phyloP scores from a whole-genome alignment of 768 basidiomycete species.

The Aureoboletus auriporus region DNA sequence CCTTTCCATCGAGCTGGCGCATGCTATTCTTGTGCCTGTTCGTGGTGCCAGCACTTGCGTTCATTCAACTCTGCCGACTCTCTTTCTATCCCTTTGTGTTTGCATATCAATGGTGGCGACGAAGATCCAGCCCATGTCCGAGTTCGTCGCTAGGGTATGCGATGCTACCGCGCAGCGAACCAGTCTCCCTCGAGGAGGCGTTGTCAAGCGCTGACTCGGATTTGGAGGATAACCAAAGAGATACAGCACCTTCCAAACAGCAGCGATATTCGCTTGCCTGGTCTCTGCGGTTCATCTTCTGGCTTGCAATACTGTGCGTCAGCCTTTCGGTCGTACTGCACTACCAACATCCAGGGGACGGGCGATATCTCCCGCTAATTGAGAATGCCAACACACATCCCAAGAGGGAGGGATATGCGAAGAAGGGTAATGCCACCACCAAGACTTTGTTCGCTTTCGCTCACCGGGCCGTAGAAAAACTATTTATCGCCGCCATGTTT shows the following conservation, averaged over 20 bases:
- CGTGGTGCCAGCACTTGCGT: neutral
- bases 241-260: no score
- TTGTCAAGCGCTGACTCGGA: no score
- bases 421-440: conserved; percentile 5
- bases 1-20: conserved; percentile 20
- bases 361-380: conserved; percentile 13
- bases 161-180: conserved; percentile 8
- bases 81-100: neutral
- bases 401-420: conserved; percentile 12
- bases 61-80: conserved; percentile 8
- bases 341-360: conserved; percentile 6
- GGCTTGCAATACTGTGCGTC: no score
- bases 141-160: conserved; percentile 1
- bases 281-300: no score
- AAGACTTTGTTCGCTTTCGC: neutral
- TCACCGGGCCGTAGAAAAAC: conserved; percentile 14
- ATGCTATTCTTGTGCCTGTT: conserved; percentile 10
- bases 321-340: neutral
- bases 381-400: neutral
- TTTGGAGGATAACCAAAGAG: no score
- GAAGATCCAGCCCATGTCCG: neutral
- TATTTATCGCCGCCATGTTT: conserved; percentile 18
- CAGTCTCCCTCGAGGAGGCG: conserved; percentile 1
- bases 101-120: neutral
- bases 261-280: no score